Percentiles rank a stretch among this genome's conserved stretches.
Evolutionary conservation across 495 filamentous ascomycete species (phyloP).

Genomic region (Penicillium silybi): DNA sequence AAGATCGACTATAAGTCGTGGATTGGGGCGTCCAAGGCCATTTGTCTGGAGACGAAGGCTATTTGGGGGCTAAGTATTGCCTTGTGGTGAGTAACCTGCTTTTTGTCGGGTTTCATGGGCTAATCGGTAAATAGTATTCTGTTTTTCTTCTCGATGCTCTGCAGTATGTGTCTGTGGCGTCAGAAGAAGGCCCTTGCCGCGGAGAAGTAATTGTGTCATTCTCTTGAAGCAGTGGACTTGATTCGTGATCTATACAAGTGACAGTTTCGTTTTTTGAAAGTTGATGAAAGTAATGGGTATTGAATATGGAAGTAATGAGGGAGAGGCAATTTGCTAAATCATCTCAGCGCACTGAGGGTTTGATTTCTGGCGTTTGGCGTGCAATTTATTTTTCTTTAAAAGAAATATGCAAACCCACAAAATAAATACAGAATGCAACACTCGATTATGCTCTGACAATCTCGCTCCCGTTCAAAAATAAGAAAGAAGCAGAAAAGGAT

Average conservation of each 20-base stretch:
- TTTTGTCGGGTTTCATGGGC: neutral
- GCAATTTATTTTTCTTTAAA: neutral
- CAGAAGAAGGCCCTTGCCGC: slow-evolving; percentile 40
- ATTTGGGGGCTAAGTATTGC: slow-evolving; percentile 88
- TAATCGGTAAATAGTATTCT: slow-evolving; percentile 49
- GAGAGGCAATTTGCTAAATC: neutral
- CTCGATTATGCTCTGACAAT: neutral
- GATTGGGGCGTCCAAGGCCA: slow-evolving; percentile 61
- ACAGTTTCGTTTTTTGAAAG: neutral
- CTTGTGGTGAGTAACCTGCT: slow-evolving; percentile 54
- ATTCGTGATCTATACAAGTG: neutral
- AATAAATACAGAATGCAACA: neutral
- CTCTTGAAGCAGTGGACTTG: neutral
- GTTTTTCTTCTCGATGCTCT: slow-evolving; percentile 62
- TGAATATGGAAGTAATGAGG: neutral
- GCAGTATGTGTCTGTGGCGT: slow-evolving; percentile 57
- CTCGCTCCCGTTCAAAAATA: neutral
- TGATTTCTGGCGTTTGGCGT: slow-evolving; percentile 1
- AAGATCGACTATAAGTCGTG: slow-evolving; percentile 53
- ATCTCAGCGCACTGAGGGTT: neutral
- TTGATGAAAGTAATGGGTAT: neutral
- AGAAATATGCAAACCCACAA: neutral
- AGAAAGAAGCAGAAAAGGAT: too few species aligned
- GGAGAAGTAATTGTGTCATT: slow-evolving; percentile 15
- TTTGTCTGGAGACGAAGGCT: slow-evolving; percentile 82